Conservation (phyloP, 2,329 filamentous ascomycete species). For the Sporothrix variecibatus region DNA sequence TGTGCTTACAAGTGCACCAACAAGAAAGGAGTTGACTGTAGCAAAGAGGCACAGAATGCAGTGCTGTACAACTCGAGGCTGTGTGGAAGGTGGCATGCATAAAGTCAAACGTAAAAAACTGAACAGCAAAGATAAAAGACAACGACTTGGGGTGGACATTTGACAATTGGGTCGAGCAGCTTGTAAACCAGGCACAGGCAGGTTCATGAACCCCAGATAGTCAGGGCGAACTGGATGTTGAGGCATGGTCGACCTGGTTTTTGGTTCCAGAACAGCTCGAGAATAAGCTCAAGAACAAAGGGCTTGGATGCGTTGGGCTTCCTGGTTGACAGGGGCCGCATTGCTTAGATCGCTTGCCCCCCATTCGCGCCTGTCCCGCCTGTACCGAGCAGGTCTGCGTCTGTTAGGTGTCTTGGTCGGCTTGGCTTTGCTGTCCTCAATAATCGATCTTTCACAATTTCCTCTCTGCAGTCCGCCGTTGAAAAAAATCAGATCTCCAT, state of each 20-base stretch:
- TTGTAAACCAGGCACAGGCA: too few species aligned
- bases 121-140: neutral
- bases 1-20: slow-evolving; percentile 7
- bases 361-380: neutral
- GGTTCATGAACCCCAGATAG: neutral
- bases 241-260: neutral
- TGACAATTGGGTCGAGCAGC: neutral
- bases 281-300: neutral
- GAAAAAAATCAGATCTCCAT: too few species aligned
- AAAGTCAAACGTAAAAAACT: neutral
- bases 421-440: neutral
- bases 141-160: neutral
- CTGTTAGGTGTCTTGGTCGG: neutral
- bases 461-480: neutral
- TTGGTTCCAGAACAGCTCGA: neutral
- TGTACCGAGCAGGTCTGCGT: neutral
- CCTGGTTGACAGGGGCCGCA: neutral
- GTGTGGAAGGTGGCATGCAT: neutral
- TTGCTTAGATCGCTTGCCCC: neutral
- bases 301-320: neutral
- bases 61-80: neutral
- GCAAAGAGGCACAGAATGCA: neutral
- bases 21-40: neutral
- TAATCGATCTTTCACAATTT: neutral
- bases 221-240: slow-evolving; percentile 7